Base-by-base conservation (phyloP, 78 protist species). In the Dictyostelium firmibasis region DNA sequence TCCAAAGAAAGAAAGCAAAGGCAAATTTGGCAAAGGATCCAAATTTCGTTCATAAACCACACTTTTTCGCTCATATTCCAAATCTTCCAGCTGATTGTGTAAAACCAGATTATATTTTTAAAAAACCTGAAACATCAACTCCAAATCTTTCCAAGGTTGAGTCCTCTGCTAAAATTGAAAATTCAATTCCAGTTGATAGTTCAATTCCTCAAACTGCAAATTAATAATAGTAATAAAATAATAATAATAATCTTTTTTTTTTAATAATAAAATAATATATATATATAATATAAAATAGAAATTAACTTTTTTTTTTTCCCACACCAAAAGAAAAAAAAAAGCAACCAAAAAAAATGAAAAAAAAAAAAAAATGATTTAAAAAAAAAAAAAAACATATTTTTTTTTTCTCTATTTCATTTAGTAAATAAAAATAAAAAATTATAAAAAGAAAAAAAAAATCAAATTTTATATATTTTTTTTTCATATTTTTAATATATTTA, bases 1-100 rank as follows among this genome's bases (percentile, higher is more conserved):
- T 43, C 0, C 93, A 88, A 67, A 88, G 93, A 79, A 88, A 67
- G 76, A 88, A 88, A 44, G 93, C 93, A 20, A 88, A 88, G 74
- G 86, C 81, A 7, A 36, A 29, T 20, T 25, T 76, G 9, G 84
- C 92, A 5, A 79, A 86, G 29, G 83, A 88, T 67, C 93, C 85
- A 77, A 88, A 88, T 41, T 79, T 25, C 67, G 16, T 31, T n/a
- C 50, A 38, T 33, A 67, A 41, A 62, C 93, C 93, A 60, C 18
- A 41, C 20, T 62, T 79, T 79, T 88, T 88, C 35, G 14, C 14
- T 35, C 85, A 27, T 14, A 29, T 8, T 36, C 14, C 41, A 13
- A 38, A 77, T 33, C 64, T 53, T 35, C 84, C 92, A 11, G 70
- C 81, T 9, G 60, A 74, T 43, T 41, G 69, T 44, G 29, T 67